Percentiles rank a stretch among this genome's conserved stretches.
Evolutionary conservation across 345 rosid species (phyloP).

Genomic region (Camelina sativa): DNA sequence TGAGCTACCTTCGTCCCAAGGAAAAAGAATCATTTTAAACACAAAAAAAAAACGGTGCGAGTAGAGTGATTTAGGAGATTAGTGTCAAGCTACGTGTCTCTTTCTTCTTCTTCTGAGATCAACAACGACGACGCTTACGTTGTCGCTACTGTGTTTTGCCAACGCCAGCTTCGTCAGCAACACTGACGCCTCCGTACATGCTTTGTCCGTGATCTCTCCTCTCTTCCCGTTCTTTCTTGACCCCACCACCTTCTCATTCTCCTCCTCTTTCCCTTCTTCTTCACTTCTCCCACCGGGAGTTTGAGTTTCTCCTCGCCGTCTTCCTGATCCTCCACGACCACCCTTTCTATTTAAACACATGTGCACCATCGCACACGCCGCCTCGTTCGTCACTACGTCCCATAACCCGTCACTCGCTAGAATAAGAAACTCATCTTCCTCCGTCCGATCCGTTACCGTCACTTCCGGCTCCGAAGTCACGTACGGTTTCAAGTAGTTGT

Average conservation of each 20-base stretch:
- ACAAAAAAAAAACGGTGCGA: slow-evolving; percentile 11
- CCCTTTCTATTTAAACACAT: slow-evolving; percentile 53
- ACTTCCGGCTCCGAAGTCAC: slow-evolving; percentile 90
- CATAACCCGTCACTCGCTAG: slow-evolving; percentile 87
- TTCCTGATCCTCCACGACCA: neutral
- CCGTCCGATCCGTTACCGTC: slow-evolving; percentile 60
- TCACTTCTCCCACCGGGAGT: slow-evolving; percentile 1
- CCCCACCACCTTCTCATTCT: slow-evolving; percentile 27
- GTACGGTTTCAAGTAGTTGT: slow-evolving; percentile 84
- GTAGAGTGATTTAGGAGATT: slow-evolving; percentile 3
- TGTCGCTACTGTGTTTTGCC: slow-evolving; percentile 75
- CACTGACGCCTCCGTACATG: slow-evolving; percentile 75
- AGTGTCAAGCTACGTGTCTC: slow-evolving; percentile 33
- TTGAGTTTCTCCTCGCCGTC: slow-evolving; percentile 21
- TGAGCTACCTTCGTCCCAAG: slow-evolving; percentile 28
- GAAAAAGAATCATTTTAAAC: slow-evolving; percentile 31
- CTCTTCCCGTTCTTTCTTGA: slow-evolving; percentile 40
- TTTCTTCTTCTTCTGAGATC: slow-evolving; percentile 62
- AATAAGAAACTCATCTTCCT: slow-evolving; percentile 78
- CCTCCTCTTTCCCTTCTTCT: slow-evolving; percentile 25
- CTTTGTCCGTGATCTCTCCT: slow-evolving; percentile 58
- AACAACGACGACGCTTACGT: slow-evolving; percentile 83
- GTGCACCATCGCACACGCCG: slow-evolving; percentile 70
- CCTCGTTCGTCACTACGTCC: slow-evolving; percentile 91
- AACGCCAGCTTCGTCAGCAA: slow-evolving; percentile 85